A percentile compares a stretch with the other conserved stretches of the same genome.
phyloP scores from a whole-genome alignment of 179 eudicot genomes.

The Silene coronaria region DNA sequence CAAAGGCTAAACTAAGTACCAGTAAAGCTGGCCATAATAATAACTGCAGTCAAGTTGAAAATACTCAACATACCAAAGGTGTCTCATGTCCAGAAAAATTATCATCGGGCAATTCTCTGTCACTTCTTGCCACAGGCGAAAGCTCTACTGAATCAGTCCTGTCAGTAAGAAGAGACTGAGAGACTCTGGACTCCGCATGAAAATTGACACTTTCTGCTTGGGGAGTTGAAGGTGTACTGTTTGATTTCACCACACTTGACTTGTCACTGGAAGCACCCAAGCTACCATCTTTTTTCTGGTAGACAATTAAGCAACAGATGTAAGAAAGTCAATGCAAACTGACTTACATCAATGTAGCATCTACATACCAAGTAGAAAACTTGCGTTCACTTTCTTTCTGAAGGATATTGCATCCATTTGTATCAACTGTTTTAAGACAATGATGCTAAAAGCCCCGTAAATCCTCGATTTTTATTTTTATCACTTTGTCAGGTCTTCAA shows the following conservation, averaged over 20 bases:
- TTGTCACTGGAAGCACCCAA: conserved; percentile 73
- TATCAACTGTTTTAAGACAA: not conserved
- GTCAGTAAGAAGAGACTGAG: conserved; percentile 62
- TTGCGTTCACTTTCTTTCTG: not conserved
- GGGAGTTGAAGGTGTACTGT: conserved; percentile 88
- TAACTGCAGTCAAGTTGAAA: not conserved
- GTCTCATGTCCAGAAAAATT: conserved; percentile 62
- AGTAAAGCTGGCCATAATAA: not conserved
- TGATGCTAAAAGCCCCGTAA: not conserved
- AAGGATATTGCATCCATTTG: not conserved
- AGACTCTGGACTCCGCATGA: conserved; percentile 56
- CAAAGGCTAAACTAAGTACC: not conserved
- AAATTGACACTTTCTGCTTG: conserved; percentile 65
- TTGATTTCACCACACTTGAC: conserved; percentile 83
- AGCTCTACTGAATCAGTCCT: conserved; percentile 55
- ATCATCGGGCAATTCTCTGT: conserved; percentile 55
- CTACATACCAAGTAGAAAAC: not conserved
- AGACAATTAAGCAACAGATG: not conserved
- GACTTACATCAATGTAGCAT: not conserved
- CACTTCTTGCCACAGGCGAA: conserved; percentile 46
- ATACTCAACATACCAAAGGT: conserved; percentile 58
- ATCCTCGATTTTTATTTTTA: not conserved
- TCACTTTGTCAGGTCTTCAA: not conserved
- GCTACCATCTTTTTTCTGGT: conserved; percentile 79
- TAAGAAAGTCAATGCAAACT: conserved; percentile 1